Percentiles rank a stretch among this genome's conserved stretches.
Conservation (phyloP, 768 basidiomycete species). For the Lactarius quietus region DNA sequence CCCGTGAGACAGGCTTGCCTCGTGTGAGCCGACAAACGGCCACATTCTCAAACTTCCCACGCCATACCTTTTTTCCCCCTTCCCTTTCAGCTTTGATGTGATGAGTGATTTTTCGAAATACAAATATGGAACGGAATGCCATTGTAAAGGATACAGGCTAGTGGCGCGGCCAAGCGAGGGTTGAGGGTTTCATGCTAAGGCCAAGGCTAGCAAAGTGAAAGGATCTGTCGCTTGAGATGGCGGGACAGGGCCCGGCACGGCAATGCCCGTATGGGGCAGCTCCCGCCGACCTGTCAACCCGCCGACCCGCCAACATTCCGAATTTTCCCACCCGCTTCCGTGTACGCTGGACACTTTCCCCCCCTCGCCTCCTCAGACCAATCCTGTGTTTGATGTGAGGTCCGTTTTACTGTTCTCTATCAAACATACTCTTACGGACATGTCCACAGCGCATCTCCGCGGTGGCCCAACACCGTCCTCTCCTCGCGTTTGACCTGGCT, state of each 20-base stretch:
- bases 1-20: not conserved
- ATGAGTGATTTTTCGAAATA: conserved; percentile 9
- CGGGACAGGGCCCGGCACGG: not conserved
- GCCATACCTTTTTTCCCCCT: not conserved
- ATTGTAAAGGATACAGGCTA: conserved; percentile 9
- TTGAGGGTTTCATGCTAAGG: conserved; percentile 14
- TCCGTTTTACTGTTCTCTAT: conserved; percentile 12
- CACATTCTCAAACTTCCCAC: conserved; percentile 9
- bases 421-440: conserved; percentile 4
- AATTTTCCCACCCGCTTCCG: not conserved
- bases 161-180: conserved; percentile 16
- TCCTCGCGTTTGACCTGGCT: conserved; percentile 42
- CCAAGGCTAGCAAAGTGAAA: conserved; percentile 9
- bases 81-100: not conserved
- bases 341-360: not conserved
- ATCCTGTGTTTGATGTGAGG: conserved; percentile 22
- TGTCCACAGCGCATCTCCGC: conserved; percentile 31
- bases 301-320: not conserved
- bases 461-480: conserved; percentile 36
- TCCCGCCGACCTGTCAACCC: not conserved
- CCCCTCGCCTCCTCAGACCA: not conserved
- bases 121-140: conserved; percentile 5
- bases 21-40: not conserved
- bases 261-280: not conserved
- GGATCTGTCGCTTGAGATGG: conserved; percentile 9